Conservation (phyloP, 352 stramenopile species). For the Pythium utonaiense region DNA sequence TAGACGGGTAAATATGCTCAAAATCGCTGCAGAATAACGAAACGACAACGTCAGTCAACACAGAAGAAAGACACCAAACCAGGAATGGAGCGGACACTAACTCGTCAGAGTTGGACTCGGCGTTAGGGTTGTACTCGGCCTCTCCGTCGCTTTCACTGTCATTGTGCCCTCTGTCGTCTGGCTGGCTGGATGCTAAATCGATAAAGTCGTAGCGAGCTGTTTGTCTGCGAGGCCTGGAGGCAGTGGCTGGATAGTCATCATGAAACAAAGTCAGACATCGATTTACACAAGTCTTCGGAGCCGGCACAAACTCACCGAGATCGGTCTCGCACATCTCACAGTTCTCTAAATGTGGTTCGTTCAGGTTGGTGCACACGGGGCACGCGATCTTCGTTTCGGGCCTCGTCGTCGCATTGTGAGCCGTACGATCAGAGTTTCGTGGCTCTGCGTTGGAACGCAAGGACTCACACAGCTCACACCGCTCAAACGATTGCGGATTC, state of each 20-base stretch:
- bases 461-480: constrained; percentile 17
- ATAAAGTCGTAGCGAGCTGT: constrained; percentile 2
- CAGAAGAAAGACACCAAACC: neutral
- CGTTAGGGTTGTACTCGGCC: neutral
- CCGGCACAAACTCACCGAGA: constrained; percentile 3
- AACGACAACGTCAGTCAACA: neutral
- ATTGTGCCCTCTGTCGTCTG: constrained; percentile 11
- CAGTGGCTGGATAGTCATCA: neutral
- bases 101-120: constrained; percentile 1
- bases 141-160: constrained; percentile 1
- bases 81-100: neutral
- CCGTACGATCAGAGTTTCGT: neutral
- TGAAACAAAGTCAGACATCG: neutral
- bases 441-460: neutral
- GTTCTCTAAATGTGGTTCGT: constrained; percentile 25
- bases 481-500: constrained; percentile 9
- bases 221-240: neutral
- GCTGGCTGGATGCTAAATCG: constrained; percentile 7
- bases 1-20: neutral
- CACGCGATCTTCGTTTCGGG: neutral
- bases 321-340: constrained; percentile 60
- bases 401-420: neutral
- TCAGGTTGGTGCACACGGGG: constrained; percentile 60
- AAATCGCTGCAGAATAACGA: constrained; percentile 9
- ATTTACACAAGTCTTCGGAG: neutral